Base-by-base conservation (phyloP, 2,329 filamentous ascomycete genomes). In the Colletotrichum sp. region DNA sequence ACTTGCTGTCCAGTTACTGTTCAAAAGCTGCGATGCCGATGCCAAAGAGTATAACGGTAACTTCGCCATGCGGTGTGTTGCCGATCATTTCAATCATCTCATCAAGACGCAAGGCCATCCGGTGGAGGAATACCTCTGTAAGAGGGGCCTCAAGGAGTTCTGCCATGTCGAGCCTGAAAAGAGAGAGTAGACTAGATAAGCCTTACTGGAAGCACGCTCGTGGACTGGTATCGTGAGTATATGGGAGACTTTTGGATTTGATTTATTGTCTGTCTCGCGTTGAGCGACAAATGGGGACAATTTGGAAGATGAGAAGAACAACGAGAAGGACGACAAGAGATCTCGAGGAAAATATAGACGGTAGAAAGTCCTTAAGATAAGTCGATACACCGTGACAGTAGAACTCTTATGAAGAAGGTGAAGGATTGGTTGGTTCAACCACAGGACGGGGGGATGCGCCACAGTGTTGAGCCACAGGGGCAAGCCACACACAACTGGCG, bases 101-200 rank as follows among this genome's bases (percentile, higher is more conserved):
- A 22, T 22, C 2, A 0, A 52, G 44, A 52, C 6, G 11, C 6
- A 13, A 52, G 44, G 11, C n/a, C n/a, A 52, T 52, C n/a, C 12
- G 44, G 44, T 52, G n/a, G 44, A 52, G 44, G 44, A 22, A 13
- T 13, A 22, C 9, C 44, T 52, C 11, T 6, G 11, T 52, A 1
- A 5, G n/a, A 52, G 2, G 12, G 44, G 44, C n/a, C 6, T 52
- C 4, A 52, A 52, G 11, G 6, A 13, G 2, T 13, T 52, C 1
- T 4, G 19, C 44, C n/a, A 52, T 13, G 6, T 5, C 4, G 44
- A 52, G 44, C n/a, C 44, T 22, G n/a, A 3, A 1, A 3, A 22
- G 44, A 2, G 9, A 19, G n/a, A 52, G 0, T 48, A 0, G 6
- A 3, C 5, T 2, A 22, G 11, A 22, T 52, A 22, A 52, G 0